Conservation (phyloP, 768 basidiomycete species). For the Guyanaporus albipodus region DNA sequence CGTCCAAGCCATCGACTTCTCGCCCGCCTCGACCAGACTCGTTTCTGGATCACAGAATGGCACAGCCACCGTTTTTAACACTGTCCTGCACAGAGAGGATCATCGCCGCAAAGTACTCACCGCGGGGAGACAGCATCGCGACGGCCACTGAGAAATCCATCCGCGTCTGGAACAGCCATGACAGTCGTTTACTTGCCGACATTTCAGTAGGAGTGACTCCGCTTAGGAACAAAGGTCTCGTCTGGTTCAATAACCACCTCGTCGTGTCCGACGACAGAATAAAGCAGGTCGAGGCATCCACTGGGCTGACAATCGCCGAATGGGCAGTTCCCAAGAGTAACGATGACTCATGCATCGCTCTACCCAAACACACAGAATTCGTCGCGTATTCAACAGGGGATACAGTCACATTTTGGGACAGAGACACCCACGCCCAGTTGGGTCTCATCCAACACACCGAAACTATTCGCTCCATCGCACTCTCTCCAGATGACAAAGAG, state of each 20-base stretch:
- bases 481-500: neutral
- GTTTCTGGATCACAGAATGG: neutral
- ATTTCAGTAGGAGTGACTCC: neutral
- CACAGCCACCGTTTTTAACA: neutral
- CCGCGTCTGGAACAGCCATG: neutral
- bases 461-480: neutral
- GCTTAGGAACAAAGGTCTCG: neutral
- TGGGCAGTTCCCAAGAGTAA: neutral
- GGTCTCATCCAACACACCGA: neutral
- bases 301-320: neutral
- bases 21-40: neutral
- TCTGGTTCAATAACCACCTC: neutral
- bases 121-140: neutral
- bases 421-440: neutral
- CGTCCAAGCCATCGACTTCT: neutral
- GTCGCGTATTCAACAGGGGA: neutral
- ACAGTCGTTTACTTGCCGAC: neutral
- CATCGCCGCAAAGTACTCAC: neutral
- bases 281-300: neutral
- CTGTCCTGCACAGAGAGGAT: neutral
- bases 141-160: neutral
- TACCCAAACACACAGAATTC: neutral
- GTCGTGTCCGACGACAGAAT: neutral
- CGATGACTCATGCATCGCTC: neutral
- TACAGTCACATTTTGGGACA: neutral